Evolutionary conservation across 495 filamentous ascomycete species (phyloP), one percentile per base, ranked within the genome.

Genomic region (Poronia punctata): DNA sequence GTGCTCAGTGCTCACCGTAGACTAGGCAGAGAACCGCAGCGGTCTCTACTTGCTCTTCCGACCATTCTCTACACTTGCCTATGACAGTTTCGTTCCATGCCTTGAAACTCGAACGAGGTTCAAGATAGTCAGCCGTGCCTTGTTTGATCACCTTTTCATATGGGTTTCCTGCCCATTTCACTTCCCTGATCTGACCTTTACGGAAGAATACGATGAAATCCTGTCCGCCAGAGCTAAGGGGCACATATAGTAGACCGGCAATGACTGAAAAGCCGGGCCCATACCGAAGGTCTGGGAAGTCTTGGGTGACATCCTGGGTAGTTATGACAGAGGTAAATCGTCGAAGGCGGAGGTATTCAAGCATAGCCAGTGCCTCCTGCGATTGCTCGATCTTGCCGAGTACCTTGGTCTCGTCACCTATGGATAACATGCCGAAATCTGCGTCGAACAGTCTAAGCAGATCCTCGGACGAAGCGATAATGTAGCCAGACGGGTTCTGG

Each of bases 181-280:
- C 86, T 50, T 92, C 79, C 32, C 73, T 80, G 9, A 83, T 46
- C 46, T 90, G 84, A 1, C 86, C 80, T 43, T 75, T 84, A 4
- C 89, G 78, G 63, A 95, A 94, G 51, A 96, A 94, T 0, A 88
- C 84, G 28, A 96, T 95, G 52, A 95, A 95, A 49, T 96, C 89
- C 25, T 60, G 63, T 7, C 89, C 89, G 30, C 76, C 76, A 7
- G 78, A 64, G 10, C 84, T 89, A 0, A 96, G 61, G 0, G 89
- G 89, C 0, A 95, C 88, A 31, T 94, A 76, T 4, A 96, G 66
- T 35, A 96, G 50, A 1, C 89, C 89, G 0, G 88, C 86, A 38
- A 96, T 81, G 11, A 80, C 62, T 20, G 74, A 65, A 47, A 96
- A 88, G 0, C 90, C 89, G 0, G 88, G 87, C 1, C 74, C 62